Conservation (phyloP, 2,329 filamentous ascomycete genomes). For the Paraconiothyrium brasiliense region DNA sequence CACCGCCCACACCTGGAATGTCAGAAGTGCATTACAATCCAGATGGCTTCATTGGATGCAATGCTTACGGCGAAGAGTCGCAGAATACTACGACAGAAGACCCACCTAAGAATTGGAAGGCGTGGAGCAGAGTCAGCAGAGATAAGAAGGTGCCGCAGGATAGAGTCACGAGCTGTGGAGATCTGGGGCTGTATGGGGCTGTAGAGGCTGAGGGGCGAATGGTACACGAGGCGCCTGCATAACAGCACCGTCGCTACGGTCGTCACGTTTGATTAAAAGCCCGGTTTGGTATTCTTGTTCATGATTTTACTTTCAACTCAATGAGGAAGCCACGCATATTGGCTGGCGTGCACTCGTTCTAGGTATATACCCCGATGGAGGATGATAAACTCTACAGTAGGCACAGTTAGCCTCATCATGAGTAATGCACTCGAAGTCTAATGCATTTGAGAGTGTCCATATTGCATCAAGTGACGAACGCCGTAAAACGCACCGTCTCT, state of each 20-base stretch:
- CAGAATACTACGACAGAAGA: background rate
- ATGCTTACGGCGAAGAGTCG: constrained; percentile 9
- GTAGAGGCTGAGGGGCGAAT: constrained; percentile 16
- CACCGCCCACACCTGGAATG: constrained; percentile 21
- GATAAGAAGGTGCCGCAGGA: constrained; percentile 11
- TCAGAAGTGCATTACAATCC: constrained; percentile 23
- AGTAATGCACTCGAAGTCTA: background rate
- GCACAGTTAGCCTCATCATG: background rate
- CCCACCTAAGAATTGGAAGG: constrained; percentile 7
- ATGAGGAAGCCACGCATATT: constrained; percentile 12
- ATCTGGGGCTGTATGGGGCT: constrained; percentile 12
- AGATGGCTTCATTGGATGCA: constrained; percentile 13
- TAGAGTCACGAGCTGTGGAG: constrained; percentile 10
- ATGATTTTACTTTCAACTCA: background rate
- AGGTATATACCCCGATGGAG: constrained; percentile 12
- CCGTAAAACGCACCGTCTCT: too few species aligned
- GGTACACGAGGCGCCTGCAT: constrained; percentile 20
- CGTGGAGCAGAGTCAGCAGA: constrained; percentile 5
- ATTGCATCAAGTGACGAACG: too few species aligned
- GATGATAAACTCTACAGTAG: background rate
- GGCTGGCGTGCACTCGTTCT: constrained; percentile 11
- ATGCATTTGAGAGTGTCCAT: too few species aligned
- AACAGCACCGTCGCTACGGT: background rate
- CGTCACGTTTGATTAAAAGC: background rate
- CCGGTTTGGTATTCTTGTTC: constrained; percentile 1